Evolutionary conservation across 1,139 yeast species (phyloP), one percentile per base, ranked within the genome.

Genomic region (Magnusiomyces tetraspermus): DNA sequence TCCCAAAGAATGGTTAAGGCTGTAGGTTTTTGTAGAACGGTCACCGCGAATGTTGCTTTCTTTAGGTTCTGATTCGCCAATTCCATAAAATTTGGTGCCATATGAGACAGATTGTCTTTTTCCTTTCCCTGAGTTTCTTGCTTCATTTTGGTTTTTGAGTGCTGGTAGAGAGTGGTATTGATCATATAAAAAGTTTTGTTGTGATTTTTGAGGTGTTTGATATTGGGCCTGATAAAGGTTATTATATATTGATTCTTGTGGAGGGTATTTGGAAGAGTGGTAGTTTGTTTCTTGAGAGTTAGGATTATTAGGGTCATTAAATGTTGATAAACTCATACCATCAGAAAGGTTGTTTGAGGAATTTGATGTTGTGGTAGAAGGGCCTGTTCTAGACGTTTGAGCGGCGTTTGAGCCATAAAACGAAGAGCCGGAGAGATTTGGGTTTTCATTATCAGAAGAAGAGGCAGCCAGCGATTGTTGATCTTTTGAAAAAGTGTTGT

Each of bases 1-100:
- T n/a, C n/a, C n/a, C n/a, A n/a, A n/a, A 13, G 15, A n/a, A 10
- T n/a, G 5, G 40, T 6, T 8, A n/a, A 36, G 40, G 40, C 33
- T 28, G 11, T 10, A n/a, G 40, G 19, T n/a, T 36, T 36, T 8
- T 36, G 40, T 36, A 17, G 40, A 36, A n/a, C 17, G 40, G 15
- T 44, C 47, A n/a, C 47, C 37, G 21, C 47, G 36, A 3, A 44
- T 37, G 24, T 44, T 44, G n/a, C 47, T 44, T 44, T 44, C 38
- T n/a, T 44, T 44, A 15, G 37, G 47, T n/a, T 44, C 47, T 15
- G 24, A 15, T 22, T 44, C 47, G 22, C 37, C 36, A 8, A 44
- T 44, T 10, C 24, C 21, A n/a, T 44, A 44, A 28, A 23, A 17
- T 5, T 28, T 21, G n/a, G 11, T 30, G 2, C 38, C 47, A 30